Base-by-base conservation (phyloP, 1,284 basidiomycete genomes). In the Anthracocystis panici-leucophaei region DNA sequence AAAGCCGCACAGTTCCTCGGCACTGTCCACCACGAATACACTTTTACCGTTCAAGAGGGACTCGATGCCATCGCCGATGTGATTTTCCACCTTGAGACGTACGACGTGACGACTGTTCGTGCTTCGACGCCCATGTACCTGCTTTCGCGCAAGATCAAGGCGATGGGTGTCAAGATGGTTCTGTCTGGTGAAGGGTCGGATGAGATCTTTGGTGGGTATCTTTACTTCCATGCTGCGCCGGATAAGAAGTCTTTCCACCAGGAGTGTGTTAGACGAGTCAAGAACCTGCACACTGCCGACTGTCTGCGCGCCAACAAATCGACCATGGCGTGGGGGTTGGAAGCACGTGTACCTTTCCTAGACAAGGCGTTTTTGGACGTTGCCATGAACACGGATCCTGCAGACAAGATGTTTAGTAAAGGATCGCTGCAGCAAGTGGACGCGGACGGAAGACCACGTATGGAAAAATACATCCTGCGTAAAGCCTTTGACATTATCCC, bases 91-190 rank as follows among this genome's bases (percentile, higher is more conserved):
- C 90, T 99, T 49, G 97, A 99, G 88, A 99, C 97, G 1, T 99
- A 94, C 87, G 97, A 99, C 85, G 97, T 99, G 59, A 99, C 97
- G 40, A 99, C 97, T 18, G 94, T 98, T 57, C 92, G 97, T 64
- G 97, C 97, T 5, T 95, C 93, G 80, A 98, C 96, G 7, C 96
- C 97, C 18, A 96, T 96, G 94, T 96, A 96, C 86, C 90, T 99
- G 38, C 90, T 99, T 66, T 94, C 92, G 85, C 90, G 97, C 63
- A 99, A 99, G 88, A 97, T 99, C 89, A 99, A 99, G 88, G 96
- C 97, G 3, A 99, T 95, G 92, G 97, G 97, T 75, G 97, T 99
- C 75, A 99, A 99, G 88, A 99, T 99, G 97, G 97, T 99, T 4
- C 89, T 99, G 42, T 94, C 92, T 73, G 97, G 97, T 38, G 97